phyloP scores from a whole-genome alignment of 2,329 filamentous ascomycete genomes.

The Penicillium sp. region DNA sequence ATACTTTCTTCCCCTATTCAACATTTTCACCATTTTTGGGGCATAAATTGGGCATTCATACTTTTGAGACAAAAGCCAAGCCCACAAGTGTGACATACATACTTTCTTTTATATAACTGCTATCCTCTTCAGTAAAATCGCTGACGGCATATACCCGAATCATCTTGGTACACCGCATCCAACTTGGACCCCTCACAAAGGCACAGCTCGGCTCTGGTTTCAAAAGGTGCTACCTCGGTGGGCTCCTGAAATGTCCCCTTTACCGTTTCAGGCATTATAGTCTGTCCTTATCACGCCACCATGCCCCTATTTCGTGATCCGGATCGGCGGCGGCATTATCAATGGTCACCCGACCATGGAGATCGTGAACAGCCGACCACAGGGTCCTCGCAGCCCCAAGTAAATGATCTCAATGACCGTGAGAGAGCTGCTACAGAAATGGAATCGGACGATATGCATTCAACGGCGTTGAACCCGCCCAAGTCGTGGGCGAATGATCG shows the following conservation, averaged over 20 bases:
- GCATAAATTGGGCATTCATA: not conserved
- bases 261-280: constrained; percentile 13
- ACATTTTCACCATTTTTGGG: not conserved
- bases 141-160: constrained; percentile 13
- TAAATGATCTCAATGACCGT: constrained; percentile 8
- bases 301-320: constrained; percentile 37
- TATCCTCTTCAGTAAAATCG: constrained; percentile 10
- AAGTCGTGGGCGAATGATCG: constrained; percentile 52
- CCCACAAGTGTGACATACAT: not conserved
- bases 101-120: not conserved
- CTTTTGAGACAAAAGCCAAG: not conserved
- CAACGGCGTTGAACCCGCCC: constrained; percentile 15
- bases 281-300: constrained; percentile 18
- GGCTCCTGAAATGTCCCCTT: constrained; percentile 26
- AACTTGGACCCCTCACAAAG: constrained; percentile 14
- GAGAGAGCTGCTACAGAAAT: constrained; percentile 12
- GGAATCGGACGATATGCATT: constrained; percentile 8
- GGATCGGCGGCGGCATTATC: constrained; percentile 29
- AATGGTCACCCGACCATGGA: constrained; percentile 23
- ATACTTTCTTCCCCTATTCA: not conserved
- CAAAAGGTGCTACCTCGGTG: constrained; percentile 11
- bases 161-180: constrained; percentile 21
- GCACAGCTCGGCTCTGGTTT: constrained; percentile 11
- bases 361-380: constrained; percentile 10
- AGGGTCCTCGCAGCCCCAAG: constrained; percentile 13